Percentiles rank a stretch among this genome's conserved stretches.
Evolutionary conservation across 352 stramenopile species (phyloP).

Genomic region (Globisporangium irregulare): DNA sequence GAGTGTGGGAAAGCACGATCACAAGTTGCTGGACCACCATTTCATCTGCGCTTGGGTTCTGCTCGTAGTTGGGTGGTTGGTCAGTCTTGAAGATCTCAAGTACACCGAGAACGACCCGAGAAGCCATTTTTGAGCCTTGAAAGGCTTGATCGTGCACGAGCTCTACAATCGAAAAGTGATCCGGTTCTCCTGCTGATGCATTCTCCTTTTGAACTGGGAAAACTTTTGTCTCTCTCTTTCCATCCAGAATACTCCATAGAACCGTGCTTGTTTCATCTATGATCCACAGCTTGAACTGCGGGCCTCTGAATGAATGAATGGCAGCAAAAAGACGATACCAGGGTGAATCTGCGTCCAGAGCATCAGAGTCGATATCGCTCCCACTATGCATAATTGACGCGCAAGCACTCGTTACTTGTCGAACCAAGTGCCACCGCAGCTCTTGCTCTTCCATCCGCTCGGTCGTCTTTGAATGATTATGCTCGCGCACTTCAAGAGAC

Average conservation of each 20-base stretch:
- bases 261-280: not conserved
- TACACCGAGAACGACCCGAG: not conserved
- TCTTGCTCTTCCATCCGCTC: not conserved
- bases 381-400: not conserved
- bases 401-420: not conserved
- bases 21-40: conserved; percentile 1
- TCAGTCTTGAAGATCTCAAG: not conserved
- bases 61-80: not conserved
- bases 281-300: conserved; percentile 5
- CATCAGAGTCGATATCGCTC: not conserved
- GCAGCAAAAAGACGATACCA: conserved; percentile 2
- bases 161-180: not conserved
- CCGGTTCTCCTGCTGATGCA: not conserved
- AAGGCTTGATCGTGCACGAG: not conserved
- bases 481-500: not conserved
- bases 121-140: not conserved
- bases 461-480: not conserved
- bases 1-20: not conserved
- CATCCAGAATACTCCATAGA: conserved; percentile 6
- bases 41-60: not conserved
- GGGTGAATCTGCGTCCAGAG: not conserved
- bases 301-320: not conserved
- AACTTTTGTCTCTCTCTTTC: not conserved
- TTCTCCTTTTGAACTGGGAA: not conserved
- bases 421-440: not conserved